phyloP scores from a whole-genome alignment of 257 asterid genomes.

The Nicotiana undulata region DNA sequence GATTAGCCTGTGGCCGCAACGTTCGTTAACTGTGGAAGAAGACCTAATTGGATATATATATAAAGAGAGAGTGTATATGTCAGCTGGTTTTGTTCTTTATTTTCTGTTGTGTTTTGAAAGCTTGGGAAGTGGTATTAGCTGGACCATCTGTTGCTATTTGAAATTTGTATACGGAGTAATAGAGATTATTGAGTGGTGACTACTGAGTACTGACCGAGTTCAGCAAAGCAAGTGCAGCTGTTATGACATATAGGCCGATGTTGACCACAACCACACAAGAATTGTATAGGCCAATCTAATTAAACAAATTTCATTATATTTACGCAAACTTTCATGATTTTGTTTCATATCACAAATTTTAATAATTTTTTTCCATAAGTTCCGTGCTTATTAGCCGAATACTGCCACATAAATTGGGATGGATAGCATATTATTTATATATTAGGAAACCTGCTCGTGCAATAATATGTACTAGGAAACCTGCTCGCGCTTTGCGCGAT shows the following conservation, averaged over 20 bases:
- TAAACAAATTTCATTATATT: no score
- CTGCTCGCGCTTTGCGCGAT: no score
- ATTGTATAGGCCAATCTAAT: background rate
- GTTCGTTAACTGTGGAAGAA: no score
- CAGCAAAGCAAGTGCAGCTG: background rate
- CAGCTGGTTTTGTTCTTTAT: background rate
- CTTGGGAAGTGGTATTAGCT: background rate
- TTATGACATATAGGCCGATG: background rate
- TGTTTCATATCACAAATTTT: no score
- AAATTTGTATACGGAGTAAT: background rate
- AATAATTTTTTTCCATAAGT: no score
- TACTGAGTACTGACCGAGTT: background rate
- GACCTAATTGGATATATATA: background rate
- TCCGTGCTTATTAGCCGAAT: no score
- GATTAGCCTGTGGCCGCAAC: background rate
- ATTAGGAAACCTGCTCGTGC: no score
- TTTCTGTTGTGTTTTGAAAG: background rate
- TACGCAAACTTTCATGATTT: no score
- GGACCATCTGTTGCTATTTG: background rate
- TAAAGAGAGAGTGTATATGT: no score
- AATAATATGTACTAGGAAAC: no score
- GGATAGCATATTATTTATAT: no score
- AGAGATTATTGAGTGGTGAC: background rate
- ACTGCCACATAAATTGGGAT: no score
- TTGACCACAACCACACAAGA: background rate